Evolutionary conservation across 495 filamentous ascomycete species (phyloP).

Genomic region (Poronia punctata): DNA sequence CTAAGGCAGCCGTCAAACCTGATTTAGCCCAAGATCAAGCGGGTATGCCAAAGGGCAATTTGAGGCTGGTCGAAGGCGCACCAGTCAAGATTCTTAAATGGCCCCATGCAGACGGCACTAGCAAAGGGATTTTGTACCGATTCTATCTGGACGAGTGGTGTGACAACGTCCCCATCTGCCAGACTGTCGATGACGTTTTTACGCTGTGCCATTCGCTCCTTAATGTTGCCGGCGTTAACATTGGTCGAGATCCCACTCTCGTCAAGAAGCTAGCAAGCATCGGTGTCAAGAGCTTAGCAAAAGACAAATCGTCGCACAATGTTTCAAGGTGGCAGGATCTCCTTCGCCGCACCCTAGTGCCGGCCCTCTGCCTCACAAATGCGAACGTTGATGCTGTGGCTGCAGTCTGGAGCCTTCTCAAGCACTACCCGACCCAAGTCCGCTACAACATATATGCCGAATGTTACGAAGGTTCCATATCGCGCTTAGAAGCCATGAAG

Average conservation of each 20-base stretch:
- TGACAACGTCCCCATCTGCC: conserved; percentile 86
- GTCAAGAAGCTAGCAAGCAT: conserved; percentile 75
- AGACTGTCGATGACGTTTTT: conserved; percentile 84
- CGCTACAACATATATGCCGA: conserved; percentile 90
- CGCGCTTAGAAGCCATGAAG: conserved; percentile 68
- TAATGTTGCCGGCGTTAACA: conserved; percentile 76
- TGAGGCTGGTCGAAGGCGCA: conserved; percentile 49
- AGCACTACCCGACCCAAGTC: conserved; percentile 62
- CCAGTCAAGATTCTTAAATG: conserved; percentile 62
- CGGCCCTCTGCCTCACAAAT: conserved; percentile 74
- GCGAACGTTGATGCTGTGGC: conserved; percentile 75
- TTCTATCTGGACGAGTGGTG: conserved; percentile 99
- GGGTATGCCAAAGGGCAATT: conserved; percentile 55
- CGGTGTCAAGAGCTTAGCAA: conserved; percentile 62
- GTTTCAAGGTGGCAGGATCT: conserved; percentile 68
- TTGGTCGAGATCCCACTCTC: conserved; percentile 75
- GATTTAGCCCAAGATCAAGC: conserved; percentile 47
- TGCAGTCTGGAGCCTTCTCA: conserved; percentile 76
- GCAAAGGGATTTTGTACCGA: conserved; percentile 66
- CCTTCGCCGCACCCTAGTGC: conserved; percentile 73
- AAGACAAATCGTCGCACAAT: conserved; percentile 65
- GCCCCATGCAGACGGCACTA: conserved; percentile 72
- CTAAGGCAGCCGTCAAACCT: conserved; percentile 10
- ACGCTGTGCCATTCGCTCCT: conserved; percentile 77
- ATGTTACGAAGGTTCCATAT: conserved; percentile 75